These are phyloP conservation scores for Vanilla planifolia DNA, from an alignment of 106 monocot genomes.

Conservation along the genomic window DNA sequence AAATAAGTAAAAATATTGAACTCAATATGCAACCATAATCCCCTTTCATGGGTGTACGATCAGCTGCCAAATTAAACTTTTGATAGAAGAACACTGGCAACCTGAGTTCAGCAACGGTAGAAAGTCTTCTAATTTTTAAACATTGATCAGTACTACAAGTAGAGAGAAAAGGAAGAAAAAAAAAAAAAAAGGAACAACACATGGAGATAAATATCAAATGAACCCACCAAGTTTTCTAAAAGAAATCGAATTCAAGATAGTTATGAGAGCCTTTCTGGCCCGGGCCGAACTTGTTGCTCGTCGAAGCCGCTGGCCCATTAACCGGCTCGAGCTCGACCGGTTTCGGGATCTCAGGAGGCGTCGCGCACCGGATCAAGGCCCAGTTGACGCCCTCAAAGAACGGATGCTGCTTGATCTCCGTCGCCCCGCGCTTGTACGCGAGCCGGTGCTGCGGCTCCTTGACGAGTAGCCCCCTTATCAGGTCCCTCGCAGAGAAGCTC, in stretches of 20 bases:
- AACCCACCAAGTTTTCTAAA: too few species aligned
- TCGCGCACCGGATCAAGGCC: constrained; percentile 52
- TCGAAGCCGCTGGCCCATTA: constrained; percentile 6
- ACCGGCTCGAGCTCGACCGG: constrained; percentile 18
- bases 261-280: constrained; percentile 29
- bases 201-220: too few species aligned
- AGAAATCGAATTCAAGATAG: constrained; percentile 53
- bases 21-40: too few species aligned
- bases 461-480: constrained; percentile 39
- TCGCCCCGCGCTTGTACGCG: constrained; percentile 35
- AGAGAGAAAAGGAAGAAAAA: too few species aligned
- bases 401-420: constrained; percentile 45
- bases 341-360: constrained; percentile 41
- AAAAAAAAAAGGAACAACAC: too few species aligned
- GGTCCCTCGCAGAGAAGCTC: constrained; percentile 36
- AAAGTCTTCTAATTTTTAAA: too few species aligned
- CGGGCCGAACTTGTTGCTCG: constrained; percentile 12
- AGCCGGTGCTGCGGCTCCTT: constrained; percentile 53
- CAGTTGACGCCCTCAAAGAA: constrained; percentile 51
- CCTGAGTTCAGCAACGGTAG: too few species aligned
- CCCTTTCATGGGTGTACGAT: too few species aligned
- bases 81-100: too few species aligned
- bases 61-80: too few species aligned
- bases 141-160: too few species aligned
- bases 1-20: too few species aligned